Base-by-base conservation (phyloP, 768 basidiomycete genomes). In the Inosperma sp. region DNA sequence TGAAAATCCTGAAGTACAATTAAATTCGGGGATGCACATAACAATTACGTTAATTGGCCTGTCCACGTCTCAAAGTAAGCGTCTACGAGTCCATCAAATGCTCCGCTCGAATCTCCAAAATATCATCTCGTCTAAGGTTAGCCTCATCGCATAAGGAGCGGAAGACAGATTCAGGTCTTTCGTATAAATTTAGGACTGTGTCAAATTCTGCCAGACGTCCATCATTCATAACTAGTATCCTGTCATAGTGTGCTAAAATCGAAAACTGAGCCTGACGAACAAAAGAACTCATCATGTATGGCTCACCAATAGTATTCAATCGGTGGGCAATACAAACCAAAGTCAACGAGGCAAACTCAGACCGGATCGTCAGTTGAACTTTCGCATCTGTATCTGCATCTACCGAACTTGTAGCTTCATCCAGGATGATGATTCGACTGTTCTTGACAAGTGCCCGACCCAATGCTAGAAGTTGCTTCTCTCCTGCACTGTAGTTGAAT, bases 151-250 rank as follows among this genome's bases (percentile, higher is more conserved):
- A 88, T 21, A 87, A 75, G 3, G 79, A 78, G 16, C 84, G 73
- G 73, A 88, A 88, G 45, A 87, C 81, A 2, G 84, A 86, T 48
- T 74, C 72, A 43, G 75, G 68, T 51, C 73, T 74, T 60, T 83
- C 78, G 57, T 80, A 81, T 3, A 89, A 76, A 53, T 73, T 76
- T 34, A 84, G 71, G 3, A 88, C 86, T 2, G 83, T 83, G 65
- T 88, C 87, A 60, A 80, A 87, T 65, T 89, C 87, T 8, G 80
- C 82, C 3, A 88, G 78, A 26, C 68, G 59, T 3, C 88, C 87
- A 22, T 73, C 67, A 56, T 85, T 81, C 82, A 91, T 84, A 37
- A 88, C 86, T 14, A 90, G 67, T 17, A 88, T 74, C 17, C 80
- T 74, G 59, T 87, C 83, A 55, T 83, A 86, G 58, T 85, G 78